Evolutionary conservation across 306 rosid species (phyloP).

Genomic region (Prunus salicina): DNA sequence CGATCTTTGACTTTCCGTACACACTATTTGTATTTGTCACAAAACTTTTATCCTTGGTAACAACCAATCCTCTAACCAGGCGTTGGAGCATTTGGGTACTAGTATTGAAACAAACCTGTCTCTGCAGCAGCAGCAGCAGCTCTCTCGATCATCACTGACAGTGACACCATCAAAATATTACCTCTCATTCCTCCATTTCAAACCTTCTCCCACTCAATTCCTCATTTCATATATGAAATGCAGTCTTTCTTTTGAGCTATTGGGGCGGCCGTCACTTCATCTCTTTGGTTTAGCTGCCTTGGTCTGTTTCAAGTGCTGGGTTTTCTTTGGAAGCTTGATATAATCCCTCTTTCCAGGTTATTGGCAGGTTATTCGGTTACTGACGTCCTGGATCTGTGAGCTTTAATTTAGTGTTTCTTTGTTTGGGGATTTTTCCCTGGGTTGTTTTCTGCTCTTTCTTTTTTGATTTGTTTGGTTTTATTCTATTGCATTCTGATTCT

Average conservation of each 20-base stretch:
- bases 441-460: not conserved
- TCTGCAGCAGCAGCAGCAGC: too few relatives aligned
- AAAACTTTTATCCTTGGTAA: too few relatives aligned
- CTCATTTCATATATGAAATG: not conserved
- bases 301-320: not conserved
- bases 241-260: not conserved
- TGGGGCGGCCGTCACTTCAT: not conserved
- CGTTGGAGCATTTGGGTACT: not conserved
- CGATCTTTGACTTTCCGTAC: too few relatives aligned
- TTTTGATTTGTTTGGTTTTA: not conserved
- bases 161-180: too few relatives aligned
- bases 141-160: too few relatives aligned
- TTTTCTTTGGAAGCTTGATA: not conserved
- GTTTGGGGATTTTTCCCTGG: not conserved
- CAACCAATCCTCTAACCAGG: too few relatives aligned
- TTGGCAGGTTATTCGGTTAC: not conserved
- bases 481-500: not conserved
- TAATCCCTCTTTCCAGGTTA: not conserved
- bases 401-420: not conserved
- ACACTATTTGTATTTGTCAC: too few relatives aligned
- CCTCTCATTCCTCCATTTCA: not conserved
- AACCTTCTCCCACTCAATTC: not conserved
- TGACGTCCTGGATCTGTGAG: not conserved
- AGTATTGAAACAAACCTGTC: too few relatives aligned
- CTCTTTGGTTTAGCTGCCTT: not conserved